Evolutionary conservation across 306 rosid species (phyloP).

Genomic region (Citrullus amarus): DNA sequence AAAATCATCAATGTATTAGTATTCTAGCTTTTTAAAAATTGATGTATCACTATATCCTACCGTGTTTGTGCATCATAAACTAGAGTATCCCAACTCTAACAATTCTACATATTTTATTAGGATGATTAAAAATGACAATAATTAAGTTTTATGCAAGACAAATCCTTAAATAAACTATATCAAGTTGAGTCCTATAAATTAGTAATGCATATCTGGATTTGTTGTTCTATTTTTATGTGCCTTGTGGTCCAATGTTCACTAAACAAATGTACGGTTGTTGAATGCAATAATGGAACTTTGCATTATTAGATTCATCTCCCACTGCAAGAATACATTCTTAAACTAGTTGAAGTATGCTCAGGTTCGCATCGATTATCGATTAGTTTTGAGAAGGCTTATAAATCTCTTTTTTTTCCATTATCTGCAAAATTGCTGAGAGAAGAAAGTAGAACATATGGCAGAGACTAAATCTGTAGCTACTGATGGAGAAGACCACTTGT

Average conservation of each 20-base stretch:
- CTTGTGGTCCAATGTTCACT: neutral
- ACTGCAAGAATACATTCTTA: neutral
- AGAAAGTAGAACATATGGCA: conserved; percentile 40
- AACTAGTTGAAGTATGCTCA: too few species aligned
- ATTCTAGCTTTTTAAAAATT: too few species aligned
- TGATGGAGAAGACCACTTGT: conserved; percentile 36
- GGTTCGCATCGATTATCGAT: too few species aligned
- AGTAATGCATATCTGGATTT: neutral
- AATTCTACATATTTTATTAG: neutral
- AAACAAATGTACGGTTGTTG: neutral
- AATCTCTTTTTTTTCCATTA: neutral
- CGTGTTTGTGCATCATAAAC: too few species aligned
- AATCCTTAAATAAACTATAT: neutral
- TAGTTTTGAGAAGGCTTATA: neutral
- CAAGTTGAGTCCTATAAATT: neutral
- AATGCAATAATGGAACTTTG: neutral
- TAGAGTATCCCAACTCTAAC: too few species aligned
- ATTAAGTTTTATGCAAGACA: neutral
- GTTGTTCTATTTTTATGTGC: neutral
- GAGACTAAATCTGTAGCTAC: conserved; percentile 41
- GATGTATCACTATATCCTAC: too few species aligned
- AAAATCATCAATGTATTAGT: too few species aligned
- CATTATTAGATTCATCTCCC: neutral
- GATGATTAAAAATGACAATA: neutral
- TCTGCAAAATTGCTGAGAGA: neutral